A percentile compares a stretch with the other conserved stretches of the same genome.
These are phyloP conservation scores for Rubia balearica DNA, from an alignment of 305 asterid genomes.

Conservation along the genomic window DNA sequence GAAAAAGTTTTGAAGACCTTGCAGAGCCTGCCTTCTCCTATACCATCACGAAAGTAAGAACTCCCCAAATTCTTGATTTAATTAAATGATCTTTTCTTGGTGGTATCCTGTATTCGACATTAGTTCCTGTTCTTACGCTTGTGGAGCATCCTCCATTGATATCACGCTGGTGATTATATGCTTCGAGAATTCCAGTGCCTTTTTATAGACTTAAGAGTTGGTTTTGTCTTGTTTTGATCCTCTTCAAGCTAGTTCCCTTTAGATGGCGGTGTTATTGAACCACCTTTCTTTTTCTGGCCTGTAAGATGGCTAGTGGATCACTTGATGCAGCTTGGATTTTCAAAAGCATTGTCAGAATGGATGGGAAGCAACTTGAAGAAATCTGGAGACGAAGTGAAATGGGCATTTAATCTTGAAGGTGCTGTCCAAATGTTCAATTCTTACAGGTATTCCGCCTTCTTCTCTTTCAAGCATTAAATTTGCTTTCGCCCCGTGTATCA, in stretches of 20 bases:
- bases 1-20: slow-evolving; percentile 75
- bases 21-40: slow-evolving; percentile 56
- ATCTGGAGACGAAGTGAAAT: slow-evolving; percentile 58
- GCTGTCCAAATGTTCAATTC: slow-evolving; percentile 83
- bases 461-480: not conserved
- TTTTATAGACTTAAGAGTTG: not conserved
- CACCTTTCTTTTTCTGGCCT: slow-evolving; percentile 7
- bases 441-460: slow-evolving; percentile 40
- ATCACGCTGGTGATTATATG: not conserved
- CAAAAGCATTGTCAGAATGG: slow-evolving; percentile 79
- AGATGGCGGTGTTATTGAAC: slow-evolving; percentile 1
- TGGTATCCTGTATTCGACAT: not conserved
- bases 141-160: not conserved
- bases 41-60: slow-evolving; percentile 71
- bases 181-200: not conserved
- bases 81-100: not conserved
- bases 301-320: slow-evolving; percentile 89
- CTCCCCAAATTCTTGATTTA: slow-evolving; percentile 2
- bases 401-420: slow-evolving; percentile 88
- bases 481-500: not conserved
- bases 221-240: not conserved
- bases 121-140: not conserved
- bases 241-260: not conserved
- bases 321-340: slow-evolving; percentile 73
- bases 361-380: slow-evolving; percentile 84